A percentile compares a stretch with the other conserved stretches of the same genome.
These are phyloP conservation scores for Trichoderma semiorbis DNA, from an alignment of 2,329 filamentous ascomycete genomes.

Conservation along the genomic window DNA sequence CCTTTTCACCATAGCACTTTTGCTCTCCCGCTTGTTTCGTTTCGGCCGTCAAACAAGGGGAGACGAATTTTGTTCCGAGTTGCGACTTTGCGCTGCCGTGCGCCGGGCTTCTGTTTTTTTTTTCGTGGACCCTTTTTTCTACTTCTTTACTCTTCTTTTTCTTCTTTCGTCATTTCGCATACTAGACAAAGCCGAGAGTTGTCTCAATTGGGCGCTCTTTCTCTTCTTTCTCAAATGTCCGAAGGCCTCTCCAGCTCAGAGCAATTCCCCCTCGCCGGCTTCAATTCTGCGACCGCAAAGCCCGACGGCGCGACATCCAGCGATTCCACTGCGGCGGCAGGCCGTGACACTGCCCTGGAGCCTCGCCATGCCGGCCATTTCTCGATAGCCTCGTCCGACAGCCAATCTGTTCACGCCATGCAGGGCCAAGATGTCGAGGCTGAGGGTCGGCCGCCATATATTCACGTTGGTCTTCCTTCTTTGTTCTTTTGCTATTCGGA, in stretches of 20 bases:
- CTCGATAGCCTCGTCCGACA: constrained; percentile 27
- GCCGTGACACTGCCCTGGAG: constrained; percentile 17
- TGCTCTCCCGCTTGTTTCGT: not conserved
- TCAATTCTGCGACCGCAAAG: constrained; percentile 15
- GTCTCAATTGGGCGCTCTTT: not conserved
- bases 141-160: not conserved
- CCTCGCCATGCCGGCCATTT: constrained; percentile 35
- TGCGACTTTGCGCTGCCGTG: not conserved
- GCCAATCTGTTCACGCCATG: constrained; percentile 31
- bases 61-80: not conserved
- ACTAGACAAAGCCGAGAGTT: not conserved
- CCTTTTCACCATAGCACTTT: not conserved
- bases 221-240: constrained; percentile 10
- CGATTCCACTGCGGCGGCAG: constrained; percentile 24
- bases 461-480: constrained; percentile 36
- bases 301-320: constrained; percentile 10
- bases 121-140: not conserved
- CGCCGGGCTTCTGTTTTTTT: not conserved
- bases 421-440: constrained; percentile 37
- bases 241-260: constrained; percentile 14
- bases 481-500: not conserved
- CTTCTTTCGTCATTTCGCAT: not conserved
- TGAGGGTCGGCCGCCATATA: constrained; percentile 43
- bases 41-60: not conserved
- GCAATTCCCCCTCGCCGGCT: constrained; percentile 16